Percentiles rank a stretch among this genome's conserved stretches.
Conservation (phyloP, 208 protist genomes). For the Porcisia hertigi region DNA sequence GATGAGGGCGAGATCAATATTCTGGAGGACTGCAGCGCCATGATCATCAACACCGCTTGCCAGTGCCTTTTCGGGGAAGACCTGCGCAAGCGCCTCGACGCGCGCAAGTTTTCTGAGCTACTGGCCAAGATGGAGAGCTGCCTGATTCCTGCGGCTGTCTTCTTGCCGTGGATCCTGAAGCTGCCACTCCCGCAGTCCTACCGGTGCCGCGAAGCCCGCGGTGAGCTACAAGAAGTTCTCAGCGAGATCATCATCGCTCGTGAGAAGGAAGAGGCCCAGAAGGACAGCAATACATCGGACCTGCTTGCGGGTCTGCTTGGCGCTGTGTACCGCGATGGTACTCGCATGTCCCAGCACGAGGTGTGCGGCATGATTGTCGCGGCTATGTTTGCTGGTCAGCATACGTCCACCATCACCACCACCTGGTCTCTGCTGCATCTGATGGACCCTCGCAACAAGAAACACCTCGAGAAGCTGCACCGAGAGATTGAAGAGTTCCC, state of each 20-base stretch:
- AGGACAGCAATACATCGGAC: conserved; percentile 79
- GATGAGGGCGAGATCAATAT: conserved; percentile 86
- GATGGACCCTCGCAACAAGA: conserved; percentile 68
- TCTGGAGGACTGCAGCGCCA: conserved; percentile 81
- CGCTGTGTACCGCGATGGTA: conserved; percentile 87
- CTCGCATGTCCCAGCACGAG: conserved; percentile 86
- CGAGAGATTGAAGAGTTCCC: conserved; percentile 83
- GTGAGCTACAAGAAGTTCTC: conserved; percentile 85
- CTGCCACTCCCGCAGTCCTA: conserved; percentile 83
- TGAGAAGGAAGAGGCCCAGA: conserved; percentile 79
- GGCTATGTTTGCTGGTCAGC: conserved; percentile 93
- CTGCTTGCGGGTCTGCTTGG: conserved; percentile 85
- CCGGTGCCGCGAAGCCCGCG: conserved; percentile 78
- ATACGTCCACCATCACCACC: conserved; percentile 91
- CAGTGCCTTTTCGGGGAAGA: conserved; percentile 92
- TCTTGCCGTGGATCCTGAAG: conserved; percentile 78
- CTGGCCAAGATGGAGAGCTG: conserved; percentile 85
- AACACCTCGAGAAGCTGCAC: conserved; percentile 57
- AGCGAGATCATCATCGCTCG: conserved; percentile 86
- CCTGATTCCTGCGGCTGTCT: conserved; percentile 82
- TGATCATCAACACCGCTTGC: conserved; percentile 94
- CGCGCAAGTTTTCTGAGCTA: conserved; percentile 78
- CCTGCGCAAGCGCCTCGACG: conserved; percentile 81
- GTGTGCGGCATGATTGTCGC: conserved; percentile 93
- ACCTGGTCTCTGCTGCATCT: conserved; percentile 91